phyloP scores from a whole-genome alignment of 164 flowering plant genomes.

The Macadamia integrifolia region DNA sequence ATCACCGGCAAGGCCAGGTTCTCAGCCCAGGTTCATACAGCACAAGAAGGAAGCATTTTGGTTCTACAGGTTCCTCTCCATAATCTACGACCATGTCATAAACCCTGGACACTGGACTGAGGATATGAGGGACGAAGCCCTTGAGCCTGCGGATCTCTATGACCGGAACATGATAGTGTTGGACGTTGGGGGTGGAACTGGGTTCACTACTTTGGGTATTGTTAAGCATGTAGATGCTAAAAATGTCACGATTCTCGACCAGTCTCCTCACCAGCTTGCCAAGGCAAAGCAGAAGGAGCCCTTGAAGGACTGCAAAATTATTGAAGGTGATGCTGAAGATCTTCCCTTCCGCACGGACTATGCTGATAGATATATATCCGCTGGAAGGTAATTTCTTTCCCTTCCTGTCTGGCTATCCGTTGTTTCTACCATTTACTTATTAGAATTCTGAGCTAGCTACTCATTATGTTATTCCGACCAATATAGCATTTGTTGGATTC shows the following conservation, averaged over 20 bases:
- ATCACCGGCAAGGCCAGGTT: slow-evolving; percentile 49
- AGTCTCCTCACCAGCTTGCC: slow-evolving; percentile 71
- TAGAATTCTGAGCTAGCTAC: too few species aligned
- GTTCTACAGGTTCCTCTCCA: slow-evolving; percentile 66
- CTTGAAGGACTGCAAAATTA: slow-evolving; percentile 55
- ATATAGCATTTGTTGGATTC: too few species aligned
- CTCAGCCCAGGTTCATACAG: slow-evolving; percentile 64
- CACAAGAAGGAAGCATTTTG: slow-evolving; percentile 73
- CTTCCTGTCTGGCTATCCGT: too few species aligned
- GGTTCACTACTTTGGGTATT: slow-evolving; percentile 62
- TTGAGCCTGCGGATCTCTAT: slow-evolving; percentile 60
- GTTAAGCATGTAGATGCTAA: slow-evolving; percentile 73
- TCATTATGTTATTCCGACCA: too few species aligned
- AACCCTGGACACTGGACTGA: slow-evolving; percentile 81
- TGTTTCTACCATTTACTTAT: too few species aligned
- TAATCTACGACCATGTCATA: slow-evolving; percentile 61
- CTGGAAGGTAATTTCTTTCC: slow-evolving; percentile 45
- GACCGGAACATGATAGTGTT: slow-evolving; percentile 50
- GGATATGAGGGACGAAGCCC: slow-evolving; percentile 72
- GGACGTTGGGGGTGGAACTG: slow-evolving; percentile 75
- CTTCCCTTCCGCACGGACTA: slow-evolving; percentile 62
- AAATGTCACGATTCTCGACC: slow-evolving; percentile 63
- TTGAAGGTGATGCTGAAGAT: slow-evolving; percentile 74
- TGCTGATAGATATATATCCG: slow-evolving; percentile 67
- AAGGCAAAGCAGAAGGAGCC: slow-evolving; percentile 65